These are phyloP conservation scores for Tricholoma hemisulphureum DNA, from an alignment of 768 basidiomycete species.

Conservation along the genomic window DNA sequence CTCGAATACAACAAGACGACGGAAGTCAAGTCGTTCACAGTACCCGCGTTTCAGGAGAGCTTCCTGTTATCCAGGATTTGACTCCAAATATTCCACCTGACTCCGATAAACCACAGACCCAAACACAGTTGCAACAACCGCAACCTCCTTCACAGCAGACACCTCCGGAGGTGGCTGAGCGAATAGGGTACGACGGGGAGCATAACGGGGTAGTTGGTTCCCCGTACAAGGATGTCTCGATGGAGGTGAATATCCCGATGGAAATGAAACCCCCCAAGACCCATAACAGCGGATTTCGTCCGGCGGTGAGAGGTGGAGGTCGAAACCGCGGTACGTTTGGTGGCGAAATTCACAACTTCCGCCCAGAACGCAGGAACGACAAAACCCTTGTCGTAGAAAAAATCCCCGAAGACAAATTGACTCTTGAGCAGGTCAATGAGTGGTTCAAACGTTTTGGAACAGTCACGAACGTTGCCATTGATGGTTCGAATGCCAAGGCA, in stretches of 20 bases:
- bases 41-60: constrained; percentile 58
- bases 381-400: constrained; percentile 92
- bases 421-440: constrained; percentile 71
- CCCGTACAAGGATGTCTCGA: constrained; percentile 22
- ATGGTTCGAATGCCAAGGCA: constrained; percentile 70
- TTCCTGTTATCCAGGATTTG: constrained; percentile 81
- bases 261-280: constrained; percentile 35
- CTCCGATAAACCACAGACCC: constrained; percentile 22
- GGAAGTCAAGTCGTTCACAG: constrained; percentile 39
- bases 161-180: constrained; percentile 10
- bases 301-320: constrained; percentile 30
- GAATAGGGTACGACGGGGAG: constrained; percentile 21
- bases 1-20: constrained; percentile 55
- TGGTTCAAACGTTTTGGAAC: constrained; percentile 94
- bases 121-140: constrained; percentile 27
- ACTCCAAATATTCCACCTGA: constrained; percentile 53
- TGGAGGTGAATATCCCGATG: constrained; percentile 29
- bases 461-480: constrained; percentile 90
- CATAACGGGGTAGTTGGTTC: constrained; percentile 22
- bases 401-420: constrained; percentile 83
- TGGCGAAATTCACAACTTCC: constrained; percentile 65
- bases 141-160: constrained; percentile 11
- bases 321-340: constrained; percentile 56
- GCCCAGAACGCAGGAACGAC: constrained; percentile 63
- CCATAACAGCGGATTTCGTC: constrained; percentile 29